These are phyloP conservation scores for Penicillium canescens DNA, from an alignment of 495 filamentous ascomycete species.

Conservation along the genomic window DNA sequence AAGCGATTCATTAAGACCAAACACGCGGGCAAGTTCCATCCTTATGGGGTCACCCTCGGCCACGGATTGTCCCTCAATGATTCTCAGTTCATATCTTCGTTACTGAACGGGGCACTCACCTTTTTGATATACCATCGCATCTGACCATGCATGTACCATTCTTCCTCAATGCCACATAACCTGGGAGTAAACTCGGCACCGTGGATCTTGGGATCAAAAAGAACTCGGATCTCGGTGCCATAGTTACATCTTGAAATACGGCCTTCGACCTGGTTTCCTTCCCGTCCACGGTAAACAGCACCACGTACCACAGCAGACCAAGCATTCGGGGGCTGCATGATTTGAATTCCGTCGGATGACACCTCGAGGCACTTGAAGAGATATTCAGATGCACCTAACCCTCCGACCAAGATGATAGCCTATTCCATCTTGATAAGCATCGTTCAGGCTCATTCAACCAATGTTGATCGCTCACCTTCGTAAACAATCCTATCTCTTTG, in stretches of 20 bases:
- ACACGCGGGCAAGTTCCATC: neutral
- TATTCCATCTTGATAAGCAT: slow-evolving; percentile 19
- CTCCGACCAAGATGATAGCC: slow-evolving; percentile 70
- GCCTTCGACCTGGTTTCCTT: slow-evolving; percentile 44
- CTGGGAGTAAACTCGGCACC: too few species aligned
- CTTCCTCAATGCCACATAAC: slow-evolving; percentile 22
- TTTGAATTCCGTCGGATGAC: slow-evolving; percentile 39
- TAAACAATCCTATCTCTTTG: neutral
- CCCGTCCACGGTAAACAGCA: slow-evolving; percentile 45
- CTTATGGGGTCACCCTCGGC: slow-evolving; percentile 9
- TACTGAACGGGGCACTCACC: slow-evolving; percentile 8
- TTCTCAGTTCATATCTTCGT: neutral
- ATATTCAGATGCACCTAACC: slow-evolving; percentile 69
- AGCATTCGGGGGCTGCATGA: slow-evolving; percentile 63
- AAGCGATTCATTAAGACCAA: neutral
- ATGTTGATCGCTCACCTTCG: slow-evolving; percentile 14
- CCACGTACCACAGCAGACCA: slow-evolving; percentile 35
- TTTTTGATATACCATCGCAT: slow-evolving; percentile 41
- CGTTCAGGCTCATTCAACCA: neutral
- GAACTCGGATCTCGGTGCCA: slow-evolving; percentile 30
- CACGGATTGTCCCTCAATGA: slow-evolving; percentile 1
- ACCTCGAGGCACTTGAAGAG: slow-evolving; percentile 56
- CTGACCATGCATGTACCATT: slow-evolving; percentile 3
- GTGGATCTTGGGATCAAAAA: slow-evolving; percentile 35
- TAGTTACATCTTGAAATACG: slow-evolving; percentile 54